These are phyloP conservation scores for Boletus tylopilopsis DNA, from an alignment of 768 basidiomycete species.

Conservation along the genomic window DNA sequence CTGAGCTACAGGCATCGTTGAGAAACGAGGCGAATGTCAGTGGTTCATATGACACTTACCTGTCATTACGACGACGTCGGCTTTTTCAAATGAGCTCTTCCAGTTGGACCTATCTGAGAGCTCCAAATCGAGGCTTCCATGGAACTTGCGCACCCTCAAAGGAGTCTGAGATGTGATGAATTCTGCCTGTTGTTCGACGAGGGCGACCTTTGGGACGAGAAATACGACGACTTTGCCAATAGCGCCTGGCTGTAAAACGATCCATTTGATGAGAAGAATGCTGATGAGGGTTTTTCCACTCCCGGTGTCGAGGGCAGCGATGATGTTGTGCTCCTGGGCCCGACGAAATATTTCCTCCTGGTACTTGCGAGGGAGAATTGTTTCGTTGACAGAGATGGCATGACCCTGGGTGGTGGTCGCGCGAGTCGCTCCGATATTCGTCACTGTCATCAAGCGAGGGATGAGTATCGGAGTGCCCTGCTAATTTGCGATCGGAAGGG, in stretches of 20 bases:
- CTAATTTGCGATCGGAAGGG: conserved; percentile 3
- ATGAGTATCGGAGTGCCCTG: conserved; percentile 12
- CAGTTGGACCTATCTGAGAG: conserved; percentile 64
- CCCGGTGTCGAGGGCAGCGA: conserved; percentile 57
- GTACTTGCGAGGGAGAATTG: conserved; percentile 46
- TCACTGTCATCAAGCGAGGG: conserved; percentile 23
- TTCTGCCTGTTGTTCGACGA: conserved; percentile 78
- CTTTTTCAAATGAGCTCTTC: conserved; percentile 54
- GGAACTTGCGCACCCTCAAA: conserved; percentile 62
- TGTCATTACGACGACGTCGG: conserved; percentile 85
- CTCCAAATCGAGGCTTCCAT: conserved; percentile 69
- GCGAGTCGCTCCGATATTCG: conserved; percentile 15
- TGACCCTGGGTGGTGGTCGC: conserved; percentile 25
- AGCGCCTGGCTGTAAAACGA: conserved; percentile 47
- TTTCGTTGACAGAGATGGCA: conserved; percentile 31
- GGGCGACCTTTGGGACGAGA: conserved; percentile 79
- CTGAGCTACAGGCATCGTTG: conserved; percentile 49
- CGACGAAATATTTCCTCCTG: conserved; percentile 54
- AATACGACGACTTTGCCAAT: conserved; percentile 67
- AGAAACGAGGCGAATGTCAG: neutral
- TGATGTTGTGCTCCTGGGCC: conserved; percentile 50
- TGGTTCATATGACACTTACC: conserved; percentile 40
- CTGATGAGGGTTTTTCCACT: conserved; percentile 62
- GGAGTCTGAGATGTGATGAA: conserved; percentile 64
- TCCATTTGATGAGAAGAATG: conserved; percentile 71